These are phyloP conservation scores for Coemansia sp. DNA, from an alignment of 192 early-diverging fungal genomes.

Conservation along the genomic window DNA sequence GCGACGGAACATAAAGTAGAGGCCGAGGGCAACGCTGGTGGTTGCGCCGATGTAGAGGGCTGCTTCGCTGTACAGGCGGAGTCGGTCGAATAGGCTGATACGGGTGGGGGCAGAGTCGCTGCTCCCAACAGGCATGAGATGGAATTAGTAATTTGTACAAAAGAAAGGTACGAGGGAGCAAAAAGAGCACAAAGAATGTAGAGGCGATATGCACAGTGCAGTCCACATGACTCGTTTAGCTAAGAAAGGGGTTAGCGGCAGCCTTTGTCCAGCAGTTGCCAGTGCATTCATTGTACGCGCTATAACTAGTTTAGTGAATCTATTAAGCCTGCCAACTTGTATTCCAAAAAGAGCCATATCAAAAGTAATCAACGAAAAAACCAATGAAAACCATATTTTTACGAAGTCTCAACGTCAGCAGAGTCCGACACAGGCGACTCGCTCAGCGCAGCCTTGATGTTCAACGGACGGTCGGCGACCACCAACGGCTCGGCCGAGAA, in stretches of 20 bases:
- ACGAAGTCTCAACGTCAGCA: background rate
- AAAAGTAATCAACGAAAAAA: too few relatives aligned
- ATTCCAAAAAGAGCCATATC: too few relatives aligned
- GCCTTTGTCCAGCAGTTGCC: too few relatives aligned
- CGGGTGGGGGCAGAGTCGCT: background rate
- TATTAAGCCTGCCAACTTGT: too few relatives aligned
- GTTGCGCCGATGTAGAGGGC: constrained; percentile 34
- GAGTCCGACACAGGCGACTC: constrained; percentile 30
- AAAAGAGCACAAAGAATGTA: background rate
- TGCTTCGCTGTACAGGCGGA: constrained; percentile 24
- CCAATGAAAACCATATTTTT: background rate
- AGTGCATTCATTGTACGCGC: too few relatives aligned
- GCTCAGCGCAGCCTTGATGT: constrained; percentile 49
- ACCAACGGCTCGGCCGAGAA: constrained; percentile 21
- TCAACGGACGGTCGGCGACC: constrained; percentile 33
- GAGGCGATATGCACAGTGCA: background rate
- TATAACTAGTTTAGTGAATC: too few relatives aligned
- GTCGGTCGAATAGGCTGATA: background rate
- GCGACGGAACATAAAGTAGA: constrained; percentile 43
- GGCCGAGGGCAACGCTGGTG: constrained; percentile 21
- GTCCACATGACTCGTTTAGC: background rate
- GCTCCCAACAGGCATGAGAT: background rate
- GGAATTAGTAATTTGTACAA: constrained; percentile 3
- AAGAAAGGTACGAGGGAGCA: background rate
- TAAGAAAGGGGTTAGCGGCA: too few relatives aligned